A percentile compares a stretch with the other conserved stretches of the same genome.
Conservation (phyloP, 2,329 filamentous ascomycete species). For the Aspergillus persii region DNA sequence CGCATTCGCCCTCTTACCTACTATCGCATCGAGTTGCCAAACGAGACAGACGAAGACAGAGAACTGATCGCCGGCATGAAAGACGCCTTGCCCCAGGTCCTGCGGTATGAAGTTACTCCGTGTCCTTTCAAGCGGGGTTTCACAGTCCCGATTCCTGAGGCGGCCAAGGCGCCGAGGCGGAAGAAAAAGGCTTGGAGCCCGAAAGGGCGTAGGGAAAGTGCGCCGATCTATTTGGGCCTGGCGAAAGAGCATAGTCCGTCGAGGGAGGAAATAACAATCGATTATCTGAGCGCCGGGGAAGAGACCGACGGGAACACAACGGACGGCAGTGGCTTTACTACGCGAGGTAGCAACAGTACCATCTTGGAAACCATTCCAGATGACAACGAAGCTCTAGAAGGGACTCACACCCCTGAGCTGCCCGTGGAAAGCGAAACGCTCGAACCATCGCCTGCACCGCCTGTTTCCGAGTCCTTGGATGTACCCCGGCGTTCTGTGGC, state of each 20-base stretch:
- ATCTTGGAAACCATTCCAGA: slow-evolving; percentile 24
- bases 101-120: slow-evolving; percentile 82
- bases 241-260: slow-evolving; percentile 14
- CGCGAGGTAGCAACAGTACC: slow-evolving; percentile 23
- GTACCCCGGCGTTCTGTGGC: slow-evolving; percentile 23
- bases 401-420: background rate
- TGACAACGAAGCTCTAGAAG: slow-evolving; percentile 14
- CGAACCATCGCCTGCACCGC: slow-evolving; percentile 1
- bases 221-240: slow-evolving; percentile 18
- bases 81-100: slow-evolving; percentile 65
- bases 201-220: slow-evolving; percentile 47
- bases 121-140: slow-evolving; percentile 82
- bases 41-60: slow-evolving; percentile 61
- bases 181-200: slow-evolving; percentile 71
- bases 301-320: slow-evolving; percentile 34
- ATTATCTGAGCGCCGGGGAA: slow-evolving; percentile 30
- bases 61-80: slow-evolving; percentile 66
- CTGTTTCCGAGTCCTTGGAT: slow-evolving; percentile 10
- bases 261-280: slow-evolving; percentile 16
- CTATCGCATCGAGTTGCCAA: slow-evolving; percentile 84
- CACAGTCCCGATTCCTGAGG: slow-evolving; percentile 69
- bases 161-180: slow-evolving; percentile 62
- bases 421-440: background rate
- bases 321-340: slow-evolving; percentile 29
- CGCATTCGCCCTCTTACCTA: slow-evolving; percentile 80